Evolutionary conservation across 1,139 yeast species (phyloP), one percentile per base, ranked within the genome.

Genomic region (Suhomyces coccinellae): DNA sequence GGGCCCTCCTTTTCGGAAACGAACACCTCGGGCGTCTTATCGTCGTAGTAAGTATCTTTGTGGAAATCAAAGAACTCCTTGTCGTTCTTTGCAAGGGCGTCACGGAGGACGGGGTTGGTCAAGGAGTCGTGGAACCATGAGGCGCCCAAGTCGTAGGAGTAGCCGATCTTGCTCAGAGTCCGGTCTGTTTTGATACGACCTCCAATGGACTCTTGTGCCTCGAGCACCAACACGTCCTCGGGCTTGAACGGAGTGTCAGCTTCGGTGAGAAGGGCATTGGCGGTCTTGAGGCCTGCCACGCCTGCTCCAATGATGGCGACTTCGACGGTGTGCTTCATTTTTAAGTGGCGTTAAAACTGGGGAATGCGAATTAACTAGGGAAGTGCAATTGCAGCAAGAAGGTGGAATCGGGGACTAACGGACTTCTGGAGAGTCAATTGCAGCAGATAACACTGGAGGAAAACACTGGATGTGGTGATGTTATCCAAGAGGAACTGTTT

Each of bases 51-150:
- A 2, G 69, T 66, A 50, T 74, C 77, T 12, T 48, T 52, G 2
- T 41, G 33, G 5, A 61, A 42, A 45, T 65, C 65, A 45, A 72
- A 69, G 31, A 52, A 48, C 3, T 52, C 62, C 7, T 54, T 51
- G 37, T 53, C 57, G 13, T 50, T 48, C 2, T 57, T 62, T 2
- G 53, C 57, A 6, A 63, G 44, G n/a, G 69, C 56, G 30, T 70
- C 69, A 32, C 59, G 51, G 34, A 74, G 61, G 8, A 86, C 71
- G 6, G 74, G 74, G 57, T 89, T 89, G 36, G 77, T 73, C 40
- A 88, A 66, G 0, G 89, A 80, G 56, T 88, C 96, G 59, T 89
- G 97, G 56, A 86, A 85, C 97, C 97, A 89, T 4, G 91, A 80
- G 0, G 95, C 96, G 0, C 97, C 97, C 16, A 88, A 54, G 62